Evolutionary conservation across 1,139 yeast species (phyloP).

Genomic region (Kurtzmaniella quercitrusa): DNA sequence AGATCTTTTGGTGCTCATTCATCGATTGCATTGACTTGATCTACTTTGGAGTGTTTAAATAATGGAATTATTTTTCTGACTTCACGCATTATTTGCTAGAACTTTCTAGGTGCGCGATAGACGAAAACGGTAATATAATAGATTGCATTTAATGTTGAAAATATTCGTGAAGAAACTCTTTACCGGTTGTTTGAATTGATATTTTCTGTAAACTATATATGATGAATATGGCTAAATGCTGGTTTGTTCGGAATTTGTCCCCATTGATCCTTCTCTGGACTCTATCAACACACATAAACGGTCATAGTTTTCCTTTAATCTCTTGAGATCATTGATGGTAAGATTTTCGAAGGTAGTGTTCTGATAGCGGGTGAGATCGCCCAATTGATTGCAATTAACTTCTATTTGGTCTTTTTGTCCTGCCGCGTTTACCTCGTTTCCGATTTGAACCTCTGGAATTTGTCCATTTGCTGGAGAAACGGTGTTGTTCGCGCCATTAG

Average conservation of each 20-base stretch:
- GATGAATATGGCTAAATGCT: conserved; percentile 6
- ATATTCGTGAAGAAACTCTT: too few species aligned
- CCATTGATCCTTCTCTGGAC: conserved; percentile 3
- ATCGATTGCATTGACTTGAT: conserved; percentile 5
- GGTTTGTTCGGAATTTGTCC: conserved; percentile 8
- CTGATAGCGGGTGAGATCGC: conserved; percentile 31
- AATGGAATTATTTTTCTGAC: background rate
- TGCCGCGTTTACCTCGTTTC: background rate
- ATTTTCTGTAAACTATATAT: too few species aligned
- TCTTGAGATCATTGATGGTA: conserved; percentile 33
- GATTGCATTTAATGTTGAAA: too few species aligned
- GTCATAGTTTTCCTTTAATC: conserved; percentile 33
- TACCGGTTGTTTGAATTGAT: too few species aligned
- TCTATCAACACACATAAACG: conserved; percentile 27
- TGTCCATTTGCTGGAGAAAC: conserved; percentile 3
- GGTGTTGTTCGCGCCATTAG: background rate
- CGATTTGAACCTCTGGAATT: background rate
- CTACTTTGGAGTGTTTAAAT: background rate
- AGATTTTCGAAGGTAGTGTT: conserved; percentile 34
- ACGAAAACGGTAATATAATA: background rate
- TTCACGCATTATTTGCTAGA: background rate
- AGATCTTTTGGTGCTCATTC: conserved; percentile 6
- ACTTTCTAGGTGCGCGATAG: background rate
- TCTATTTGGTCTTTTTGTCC: background rate
- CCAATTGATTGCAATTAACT: conserved; percentile 2